These are phyloP conservation scores for Cyclocybe aegerita DNA, from an alignment of 768 basidiomycete genomes.

Conservation along the genomic window DNA sequence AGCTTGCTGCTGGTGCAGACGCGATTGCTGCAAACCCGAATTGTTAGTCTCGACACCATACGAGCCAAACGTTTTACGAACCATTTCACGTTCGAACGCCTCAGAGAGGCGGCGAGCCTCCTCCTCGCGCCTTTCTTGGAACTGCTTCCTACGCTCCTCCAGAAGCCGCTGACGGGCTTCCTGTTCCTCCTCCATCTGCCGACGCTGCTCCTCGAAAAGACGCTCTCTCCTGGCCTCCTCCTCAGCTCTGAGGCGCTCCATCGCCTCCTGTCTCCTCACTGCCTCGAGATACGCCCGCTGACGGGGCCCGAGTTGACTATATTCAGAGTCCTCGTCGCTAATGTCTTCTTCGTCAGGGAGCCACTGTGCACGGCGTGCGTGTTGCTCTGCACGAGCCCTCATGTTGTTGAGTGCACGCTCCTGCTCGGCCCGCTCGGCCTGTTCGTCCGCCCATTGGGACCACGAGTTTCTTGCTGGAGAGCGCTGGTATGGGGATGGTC, in stretches of 20 bases:
- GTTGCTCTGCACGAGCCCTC: slow-evolving; percentile 31
- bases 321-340: slow-evolving; percentile 27
- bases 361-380: slow-evolving; percentile 35
- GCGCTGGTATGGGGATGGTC: slow-evolving; percentile 5
- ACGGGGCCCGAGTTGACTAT: slow-evolving; percentile 24
- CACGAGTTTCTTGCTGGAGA: slow-evolving; percentile 4
- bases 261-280: slow-evolving; percentile 22
- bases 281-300: slow-evolving; percentile 34
- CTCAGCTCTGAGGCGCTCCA: slow-evolving; percentile 24
- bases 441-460: slow-evolving; percentile 4
- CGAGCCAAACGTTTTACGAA: slow-evolving; percentile 6
- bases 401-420: slow-evolving; percentile 18
- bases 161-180: slow-evolving; percentile 14
- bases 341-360: slow-evolving; percentile 39
- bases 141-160: slow-evolving; percentile 18
- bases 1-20: slow-evolving; percentile 2
- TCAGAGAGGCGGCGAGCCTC: neutral
- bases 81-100: slow-evolving; percentile 15
- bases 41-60: slow-evolving; percentile 3
- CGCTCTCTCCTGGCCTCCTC: slow-evolving; percentile 20
- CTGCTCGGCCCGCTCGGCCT: slow-evolving; percentile 9
- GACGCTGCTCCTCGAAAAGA: slow-evolving; percentile 12
- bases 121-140: slow-evolving; percentile 13
- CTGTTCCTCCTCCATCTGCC: slow-evolving; percentile 14
- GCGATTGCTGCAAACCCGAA: neutral